Base-by-base conservation (phyloP, 2,329 filamentous ascomycete species). In the Bipolaris zeicola region DNA sequence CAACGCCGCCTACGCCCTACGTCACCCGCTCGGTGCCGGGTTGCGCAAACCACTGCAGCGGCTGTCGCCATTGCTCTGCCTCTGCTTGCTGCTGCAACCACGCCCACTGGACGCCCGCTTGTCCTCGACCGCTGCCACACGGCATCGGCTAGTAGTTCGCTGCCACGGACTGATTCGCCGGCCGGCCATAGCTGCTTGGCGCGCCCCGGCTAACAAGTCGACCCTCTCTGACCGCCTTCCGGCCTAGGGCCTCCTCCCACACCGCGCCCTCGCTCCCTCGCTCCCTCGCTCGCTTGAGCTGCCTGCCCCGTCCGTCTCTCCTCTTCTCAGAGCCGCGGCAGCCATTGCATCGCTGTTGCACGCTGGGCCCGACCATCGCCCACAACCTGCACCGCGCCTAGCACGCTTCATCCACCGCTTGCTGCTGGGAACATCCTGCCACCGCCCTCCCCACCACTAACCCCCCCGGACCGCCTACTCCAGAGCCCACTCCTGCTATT, bases 181-280 rank as follows among this genome's bases (percentile, higher is more conserved):
- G 62, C 64, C 61, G 36, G n/a, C 52, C 43, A 55, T 60, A 54
- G 58, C 61, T 41, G 50, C 68, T 67, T 68, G 67, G 68, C 67
- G 22, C 66, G 28, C 42, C 48, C 46, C 52, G 52, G 55, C 60
- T 61, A 66, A 56, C 55, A 58, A 59, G 57, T 59, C 61, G 58
- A 55, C 59, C 58, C 63, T 61, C 66, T 57, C 66, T 69, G 66
- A 71, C 69, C 69, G 67, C 65, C 62, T 69, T 66, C 66, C 59
- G 60, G 53, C 56, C 55, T 64, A 55, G 57, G 58, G 41, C 57
- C 34, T 37, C 2, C 51, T 62, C 54, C 48, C 57, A 57, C 56
- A 60, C 52, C 61, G 55, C 58, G 57, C 62, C 61, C 58, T 59
- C 26, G 26, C 26, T 28, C 26, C 26, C 26, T 28, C 61, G 64